Base-by-base conservation (phyloP, 2,329 filamentous ascomycete genomes). In the Colletotrichum tropicicola region DNA sequence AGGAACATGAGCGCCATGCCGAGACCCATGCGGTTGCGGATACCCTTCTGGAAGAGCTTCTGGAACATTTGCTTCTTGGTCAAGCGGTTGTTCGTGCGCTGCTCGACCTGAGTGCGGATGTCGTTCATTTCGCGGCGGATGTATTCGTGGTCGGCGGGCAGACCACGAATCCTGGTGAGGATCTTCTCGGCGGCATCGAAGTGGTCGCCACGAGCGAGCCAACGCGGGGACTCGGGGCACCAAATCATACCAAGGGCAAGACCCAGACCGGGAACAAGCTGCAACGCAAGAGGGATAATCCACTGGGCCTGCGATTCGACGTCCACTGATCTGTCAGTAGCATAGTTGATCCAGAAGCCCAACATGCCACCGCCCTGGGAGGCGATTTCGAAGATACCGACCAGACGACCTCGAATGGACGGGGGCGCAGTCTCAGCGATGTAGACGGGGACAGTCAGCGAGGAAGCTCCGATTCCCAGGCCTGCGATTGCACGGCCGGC, bases 51-150 rank as follows among this genome's bases (percentile, higher is more conserved):
- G 64, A 79, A 75, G 4, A 78, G 69, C 70, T 75, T 77, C 69
- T 69, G 70, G 65, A 76, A 68, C 66, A 72, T 69, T 21, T 71
- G 65, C 66, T 67, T 69, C 59, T 70, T 70, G 66, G 70, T 74
- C 68, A 75, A 69, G 6, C 70, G 73, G 12, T 72, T 66, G 6
- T 71, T 75, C 35, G 70, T 74, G 35, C 70, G 70, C 57, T 87
- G 84, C 21, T 85, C 80, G 17, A 90, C 87, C 13, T 88, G 88
- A 1, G 79, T 75, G 39, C 83, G 82, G 67, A 90, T 89, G 64
- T 89, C 86, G 17, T 79, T 76, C 71, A 87, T 86, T 70, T 89
- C 85, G 13, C 75, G 71, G n/a, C 70, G 71, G 45, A 77, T 60
- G 21, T 68, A 68, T 25, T 68, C 66, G 21, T 68, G 62, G 19